Percentiles rank a stretch among this genome's conserved stretches.
Conservation (phyloP, 2,329 filamentous ascomycete species). For the Calonectria henricotiae region DNA sequence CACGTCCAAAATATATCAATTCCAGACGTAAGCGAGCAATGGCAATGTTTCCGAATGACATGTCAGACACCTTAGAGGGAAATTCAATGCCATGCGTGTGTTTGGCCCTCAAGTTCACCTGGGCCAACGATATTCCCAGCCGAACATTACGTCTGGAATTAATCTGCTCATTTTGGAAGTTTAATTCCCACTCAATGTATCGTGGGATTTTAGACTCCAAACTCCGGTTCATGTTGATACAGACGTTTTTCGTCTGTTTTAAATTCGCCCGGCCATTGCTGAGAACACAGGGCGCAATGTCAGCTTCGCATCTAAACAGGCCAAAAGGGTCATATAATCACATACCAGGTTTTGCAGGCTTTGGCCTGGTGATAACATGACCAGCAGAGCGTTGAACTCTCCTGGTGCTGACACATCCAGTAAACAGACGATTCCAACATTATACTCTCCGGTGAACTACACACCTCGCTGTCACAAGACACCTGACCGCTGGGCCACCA, state of each 20-base stretch:
- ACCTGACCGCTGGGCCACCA: background rate
- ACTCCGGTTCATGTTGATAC: background rate
- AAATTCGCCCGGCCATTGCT: background rate
- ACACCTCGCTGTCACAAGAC: background rate
- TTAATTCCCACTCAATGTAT: background rate
- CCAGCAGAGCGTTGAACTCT: background rate
- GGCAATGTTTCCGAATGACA: background rate
- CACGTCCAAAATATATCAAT: background rate
- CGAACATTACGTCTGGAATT: too few species aligned
- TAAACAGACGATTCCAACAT: background rate
- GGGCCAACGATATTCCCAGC: background rate
- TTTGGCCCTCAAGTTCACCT: background rate
- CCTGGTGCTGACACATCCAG: background rate
- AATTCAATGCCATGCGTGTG: background rate
- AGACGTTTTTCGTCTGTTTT: background rate
- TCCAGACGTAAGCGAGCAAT: background rate
- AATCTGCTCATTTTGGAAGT: background rate
- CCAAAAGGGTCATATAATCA: background rate
- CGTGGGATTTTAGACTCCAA: background rate
- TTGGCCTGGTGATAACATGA: background rate
- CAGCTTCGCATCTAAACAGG: background rate
- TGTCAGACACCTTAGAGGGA: background rate
- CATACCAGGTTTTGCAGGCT: background rate
- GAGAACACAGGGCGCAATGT: background rate
- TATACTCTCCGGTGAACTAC: background rate